These are phyloP conservation scores for Trametes polyzona DNA, from an alignment of 1,284 basidiomycete species.

Conservation along the genomic window DNA sequence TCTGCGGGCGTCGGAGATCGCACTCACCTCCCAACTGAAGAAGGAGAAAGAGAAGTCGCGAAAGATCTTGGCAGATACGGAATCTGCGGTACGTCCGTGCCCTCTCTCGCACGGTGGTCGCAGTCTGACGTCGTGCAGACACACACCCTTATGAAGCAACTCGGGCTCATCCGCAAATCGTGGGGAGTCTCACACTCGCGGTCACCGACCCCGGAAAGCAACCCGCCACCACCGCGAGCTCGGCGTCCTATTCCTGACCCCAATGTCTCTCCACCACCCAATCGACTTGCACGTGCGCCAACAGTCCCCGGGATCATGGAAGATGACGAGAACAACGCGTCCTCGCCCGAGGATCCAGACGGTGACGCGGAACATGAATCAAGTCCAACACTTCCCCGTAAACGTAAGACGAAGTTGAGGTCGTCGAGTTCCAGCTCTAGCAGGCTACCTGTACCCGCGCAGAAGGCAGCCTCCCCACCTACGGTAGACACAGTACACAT, in stretches of 20 bases:
- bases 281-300: conserved; percentile 66
- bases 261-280: conserved; percentile 50
- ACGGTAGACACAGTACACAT: conserved; percentile 30
- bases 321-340: conserved; percentile 58
- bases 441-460: conserved; percentile 50
- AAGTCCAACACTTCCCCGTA: conserved; percentile 38
- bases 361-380: conserved; percentile 47
- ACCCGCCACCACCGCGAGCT: conserved; percentile 52
- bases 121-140: conserved; percentile 44
- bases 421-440: conserved; percentile 39
- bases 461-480: conserved; percentile 38
- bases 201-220: conserved; percentile 41
- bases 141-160: conserved; percentile 64
- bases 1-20: conserved; percentile 77
- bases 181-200: conserved; percentile 47
- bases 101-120: neutral
- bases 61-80: conserved; percentile 70
- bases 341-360: conserved; percentile 36
- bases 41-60: conserved; percentile 76
- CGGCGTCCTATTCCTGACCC: conserved; percentile 45
- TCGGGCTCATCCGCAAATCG: conserved; percentile 65
- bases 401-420: conserved; percentile 36
- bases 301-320: conserved; percentile 69
- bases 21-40: conserved; percentile 73
- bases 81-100: conserved; percentile 65